Percentiles rank a stretch among this genome's conserved stretches.
Evolutionary conservation across 75 land plant genomes (phyloP).

Genomic region (Pinus taeda): DNA sequence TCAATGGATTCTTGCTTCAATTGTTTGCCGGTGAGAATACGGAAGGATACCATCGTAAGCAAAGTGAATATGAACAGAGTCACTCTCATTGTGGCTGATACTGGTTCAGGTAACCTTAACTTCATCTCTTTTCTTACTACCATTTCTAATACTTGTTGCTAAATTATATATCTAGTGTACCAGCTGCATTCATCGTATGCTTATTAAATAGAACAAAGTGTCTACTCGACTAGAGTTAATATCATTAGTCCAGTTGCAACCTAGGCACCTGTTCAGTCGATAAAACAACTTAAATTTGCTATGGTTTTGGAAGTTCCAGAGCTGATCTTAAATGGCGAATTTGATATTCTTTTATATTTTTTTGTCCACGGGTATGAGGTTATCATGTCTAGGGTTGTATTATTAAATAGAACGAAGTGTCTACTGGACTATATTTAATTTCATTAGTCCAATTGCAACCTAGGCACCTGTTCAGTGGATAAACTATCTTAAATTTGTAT

Average conservation of each 20-base stretch:
- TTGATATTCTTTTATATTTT: no score
- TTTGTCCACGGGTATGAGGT: no score
- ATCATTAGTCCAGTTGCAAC: background rate
- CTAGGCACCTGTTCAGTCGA: background rate
- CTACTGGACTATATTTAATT: background rate
- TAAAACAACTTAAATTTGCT: background rate
- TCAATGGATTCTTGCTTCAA: background rate
- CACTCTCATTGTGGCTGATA: slow-evolving; percentile 32
- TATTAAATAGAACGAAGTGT: background rate
- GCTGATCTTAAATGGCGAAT: no score
- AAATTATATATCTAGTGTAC: no score
- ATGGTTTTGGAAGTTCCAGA: no score
- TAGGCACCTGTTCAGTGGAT: background rate
- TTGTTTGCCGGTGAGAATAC: slow-evolving; percentile 26
- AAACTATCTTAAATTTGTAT: background rate
- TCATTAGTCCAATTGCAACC: background rate
- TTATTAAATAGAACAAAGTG: background rate
- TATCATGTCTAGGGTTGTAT: no score
- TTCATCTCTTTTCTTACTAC: background rate
- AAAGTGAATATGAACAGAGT: slow-evolving; percentile 37
- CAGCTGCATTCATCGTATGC: background rate
- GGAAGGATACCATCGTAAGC: slow-evolving; percentile 27
- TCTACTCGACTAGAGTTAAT: background rate
- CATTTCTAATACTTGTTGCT: background rate
- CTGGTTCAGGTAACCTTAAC: slow-evolving; percentile 30